These are phyloP conservation scores for Paecilomyces formosus DNA, from an alignment of 2,329 filamentous ascomycete species.

Conservation along the genomic window DNA sequence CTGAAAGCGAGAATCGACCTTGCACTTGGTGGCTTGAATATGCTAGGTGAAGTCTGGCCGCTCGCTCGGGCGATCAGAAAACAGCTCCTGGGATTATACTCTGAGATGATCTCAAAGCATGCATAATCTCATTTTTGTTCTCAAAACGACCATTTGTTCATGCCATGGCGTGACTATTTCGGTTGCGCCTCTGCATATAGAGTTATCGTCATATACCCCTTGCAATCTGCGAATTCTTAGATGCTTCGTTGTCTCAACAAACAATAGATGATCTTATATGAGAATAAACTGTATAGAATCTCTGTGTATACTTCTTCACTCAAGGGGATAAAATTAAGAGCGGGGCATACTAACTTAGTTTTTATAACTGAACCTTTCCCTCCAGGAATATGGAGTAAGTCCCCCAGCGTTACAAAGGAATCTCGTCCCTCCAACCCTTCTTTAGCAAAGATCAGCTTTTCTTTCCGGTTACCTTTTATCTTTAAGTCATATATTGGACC, in stretches of 20 bases:
- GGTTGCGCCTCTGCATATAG: not conserved
- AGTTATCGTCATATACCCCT: not conserved
- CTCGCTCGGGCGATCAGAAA: slow-evolving; percentile 2
- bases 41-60: slow-evolving; percentile 5
- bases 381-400: no score
- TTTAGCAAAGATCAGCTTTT: no score
- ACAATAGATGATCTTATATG: no score
- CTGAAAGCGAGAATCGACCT: slow-evolving; percentile 1
- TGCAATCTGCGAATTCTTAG: not conserved
- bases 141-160: not conserved
- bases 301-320: not conserved
- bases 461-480: no score
- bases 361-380: no score
- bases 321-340: not conserved
- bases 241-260: no score
- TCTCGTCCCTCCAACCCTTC: no score
- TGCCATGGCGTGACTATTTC: not conserved
- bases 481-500: no score
- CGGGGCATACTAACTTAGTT: no score
- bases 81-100: not conserved
- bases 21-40: slow-evolving; percentile 5
- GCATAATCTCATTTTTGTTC: not conserved
- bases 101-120: not conserved
- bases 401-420: no score
- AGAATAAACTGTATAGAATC: not conserved